Base-by-base conservation (phyloP, 371 early-diverging fungal species). In the Mucor velutinosus region DNA sequence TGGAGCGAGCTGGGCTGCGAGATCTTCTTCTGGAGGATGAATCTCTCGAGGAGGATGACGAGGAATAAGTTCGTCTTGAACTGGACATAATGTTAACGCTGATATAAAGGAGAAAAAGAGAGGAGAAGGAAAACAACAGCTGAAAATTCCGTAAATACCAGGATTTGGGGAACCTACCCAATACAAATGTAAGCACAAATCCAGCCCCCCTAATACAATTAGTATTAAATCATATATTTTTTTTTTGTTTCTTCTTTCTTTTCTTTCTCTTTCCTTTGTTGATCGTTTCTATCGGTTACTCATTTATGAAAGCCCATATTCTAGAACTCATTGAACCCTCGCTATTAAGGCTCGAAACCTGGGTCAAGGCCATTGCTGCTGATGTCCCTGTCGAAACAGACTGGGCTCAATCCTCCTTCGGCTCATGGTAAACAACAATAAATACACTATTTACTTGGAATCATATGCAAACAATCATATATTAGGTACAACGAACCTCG, bases 401-500 rank as follows among this genome's bases (percentile, higher is more conserved):
- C 68, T 86, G 87, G 87, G 71, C 75, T 11, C 80, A 85, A 41
- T 85, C 87, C 23, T 71, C 81, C 58, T 75, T 77, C 47, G 87
- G 87, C 0, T 85, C 86, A 8, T 87, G 89, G 87, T 88, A 84
- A 72, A 35, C 45, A 49, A 12, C 33, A 51, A 29, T 39, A 15
- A 58, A 53, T 0, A 60, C n/a, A 56, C 17, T 51, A 35, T 29
- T 7, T 57, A 33, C 25, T 1, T 56, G 17, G 17, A 15, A 14
- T 7, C 27, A 27, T 14, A 27, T 53, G 17, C 6, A 60, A 60
- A 45, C n/a, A 30, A 60, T 29, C 4, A 3, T 7, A 15, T 55
- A 14, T 0, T 37, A 88, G 88, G 88, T 88, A 86, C 53, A 81
- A 88, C 23, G 79, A 82, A 27, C 89, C 89, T 64, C 76, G 81